phyloP scores from a whole-genome alignment of 2,329 filamentous ascomycete species.

The Blastomyces parvus region DNA sequence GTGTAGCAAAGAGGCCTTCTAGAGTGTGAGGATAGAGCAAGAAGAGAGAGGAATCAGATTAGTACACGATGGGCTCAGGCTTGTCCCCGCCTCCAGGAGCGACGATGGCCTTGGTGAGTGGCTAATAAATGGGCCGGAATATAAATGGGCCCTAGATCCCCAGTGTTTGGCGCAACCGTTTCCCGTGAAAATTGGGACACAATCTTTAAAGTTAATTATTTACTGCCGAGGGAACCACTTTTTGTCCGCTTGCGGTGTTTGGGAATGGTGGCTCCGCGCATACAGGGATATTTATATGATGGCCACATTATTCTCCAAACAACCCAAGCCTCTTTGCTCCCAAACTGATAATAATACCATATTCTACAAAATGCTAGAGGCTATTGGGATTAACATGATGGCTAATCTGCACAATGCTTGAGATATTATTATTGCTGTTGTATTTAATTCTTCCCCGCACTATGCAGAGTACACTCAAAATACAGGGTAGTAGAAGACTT shows the following conservation, averaged over 20 bases:
- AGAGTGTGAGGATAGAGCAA: not conserved
- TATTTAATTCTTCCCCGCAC: not conserved
- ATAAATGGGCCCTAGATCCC: not conserved
- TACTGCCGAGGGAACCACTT: not conserved
- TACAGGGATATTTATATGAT: not conserved
- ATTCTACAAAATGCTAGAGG: not conserved
- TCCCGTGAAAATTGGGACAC: conserved; percentile 3
- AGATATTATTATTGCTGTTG: not conserved
- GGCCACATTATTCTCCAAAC: not conserved
- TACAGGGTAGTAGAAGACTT: not conserved
- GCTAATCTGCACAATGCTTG: not conserved
- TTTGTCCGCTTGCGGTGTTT: not conserved
- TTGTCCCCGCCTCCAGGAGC: conserved; percentile 6
- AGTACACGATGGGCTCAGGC: not conserved
- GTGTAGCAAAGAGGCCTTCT: not conserved
- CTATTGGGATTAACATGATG: not conserved
- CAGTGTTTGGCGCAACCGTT: not conserved
- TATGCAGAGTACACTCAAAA: not conserved
- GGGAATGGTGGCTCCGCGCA: not conserved
- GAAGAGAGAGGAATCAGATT: not conserved
- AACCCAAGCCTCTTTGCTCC: not conserved
- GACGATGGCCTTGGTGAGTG: not conserved
- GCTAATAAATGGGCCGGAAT: not conserved
- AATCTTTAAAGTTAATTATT: conserved; percentile 3
- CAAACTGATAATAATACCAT: not conserved